Base-by-base conservation (phyloP, 2,329 filamentous ascomycete species). In the Pezicula rhizophila region DNA sequence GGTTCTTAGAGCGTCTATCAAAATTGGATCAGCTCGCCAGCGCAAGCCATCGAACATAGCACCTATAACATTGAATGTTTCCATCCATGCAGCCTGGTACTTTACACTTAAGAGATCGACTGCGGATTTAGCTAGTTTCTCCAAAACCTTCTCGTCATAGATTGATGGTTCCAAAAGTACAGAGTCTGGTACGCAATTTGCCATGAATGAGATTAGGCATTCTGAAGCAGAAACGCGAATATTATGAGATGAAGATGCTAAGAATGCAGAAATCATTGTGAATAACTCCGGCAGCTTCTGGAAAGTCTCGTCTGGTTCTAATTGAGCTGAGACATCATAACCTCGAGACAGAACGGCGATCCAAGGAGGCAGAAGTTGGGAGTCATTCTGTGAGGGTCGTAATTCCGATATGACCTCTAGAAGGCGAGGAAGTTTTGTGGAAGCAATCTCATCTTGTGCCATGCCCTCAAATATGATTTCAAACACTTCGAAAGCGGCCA, bases 401-500 rank as follows among this genome's bases (percentile, higher is more conserved):
- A 99, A 73, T 65, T 97, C 91, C 11, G 86, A 84, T 57, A 99
- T 96, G 46, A 93, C 90, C 55, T 96, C 90, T 60, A 97, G 78
- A 11, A 99, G 77, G 49, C 88, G 81, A 2, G 91, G 90, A 11
- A 99, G 77, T 70, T 97, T 99, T 1, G 89, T 80, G 2, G 90
- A 95, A 0, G 91, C 88, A 43, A 91, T 78, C 57, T 95, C 89
- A 57, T 91, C 86, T 14, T 84, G 80, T n/a, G 75, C 80, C 85
- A 99, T 91, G 7, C 90, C 87, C 59, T 87, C 85, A 57, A 99
- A 97, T 40, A 97, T 95, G 66, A 95, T 86, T 67, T 99, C 93
- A 61, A 99, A 99, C 4, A 97, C 92, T 57, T 96, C 92, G 60
- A 99, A 96, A 0, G 91, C 87, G 10, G 89, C 86, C 85, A 97